Evolutionary conservation across 768 basidiomycete genomes (phyloP).

Genomic region (Tricholoma terreum): DNA sequence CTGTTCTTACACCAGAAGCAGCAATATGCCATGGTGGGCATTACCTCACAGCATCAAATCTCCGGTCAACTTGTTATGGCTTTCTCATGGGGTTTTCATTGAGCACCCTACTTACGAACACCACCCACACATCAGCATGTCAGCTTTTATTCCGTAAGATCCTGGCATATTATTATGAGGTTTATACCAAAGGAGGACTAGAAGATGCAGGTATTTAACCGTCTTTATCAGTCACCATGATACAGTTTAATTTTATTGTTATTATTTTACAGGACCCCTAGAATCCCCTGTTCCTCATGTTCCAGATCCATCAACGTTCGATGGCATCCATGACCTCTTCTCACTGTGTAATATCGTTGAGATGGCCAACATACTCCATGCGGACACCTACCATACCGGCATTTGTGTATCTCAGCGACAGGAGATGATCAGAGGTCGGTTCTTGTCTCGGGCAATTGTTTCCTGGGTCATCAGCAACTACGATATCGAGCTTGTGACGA

Average conservation of each 20-base stretch:
- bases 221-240: too few species aligned
- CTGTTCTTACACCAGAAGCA: not conserved
- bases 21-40: slow-evolving; percentile 1
- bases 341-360: not conserved
- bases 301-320: not conserved
- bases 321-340: not conserved
- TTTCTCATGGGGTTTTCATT: not conserved
- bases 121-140: not conserved
- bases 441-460: not conserved
- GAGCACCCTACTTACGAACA: not conserved
- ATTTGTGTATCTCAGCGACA: not conserved
- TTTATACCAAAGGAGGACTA: too few species aligned
- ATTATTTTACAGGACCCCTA: not conserved
- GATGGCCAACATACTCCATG: not conserved
- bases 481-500: not conserved
- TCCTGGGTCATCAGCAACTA: not conserved
- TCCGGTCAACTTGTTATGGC: not conserved
- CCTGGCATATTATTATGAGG: not conserved
- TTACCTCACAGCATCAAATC: not conserved
- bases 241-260: not conserved
- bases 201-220: too few species aligned
- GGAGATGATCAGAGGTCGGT: not conserved
- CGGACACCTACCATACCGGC: not conserved
- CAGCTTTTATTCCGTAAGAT: not conserved
- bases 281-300: not conserved